Conservation (phyloP, 2,329 filamentous ascomycete genomes). For the Talaromyces sp. region DNA sequence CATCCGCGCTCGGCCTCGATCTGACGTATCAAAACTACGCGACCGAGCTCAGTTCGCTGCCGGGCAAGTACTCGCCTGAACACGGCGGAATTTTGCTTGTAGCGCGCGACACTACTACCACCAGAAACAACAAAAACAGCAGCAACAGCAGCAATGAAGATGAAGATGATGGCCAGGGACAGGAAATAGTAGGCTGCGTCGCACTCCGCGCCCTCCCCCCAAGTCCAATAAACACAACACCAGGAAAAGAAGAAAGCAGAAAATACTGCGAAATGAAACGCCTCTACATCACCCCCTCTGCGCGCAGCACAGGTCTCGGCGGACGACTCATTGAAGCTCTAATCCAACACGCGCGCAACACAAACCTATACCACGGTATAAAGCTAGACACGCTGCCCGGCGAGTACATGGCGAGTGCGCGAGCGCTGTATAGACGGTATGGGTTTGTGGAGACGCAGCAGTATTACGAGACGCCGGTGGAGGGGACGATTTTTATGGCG, state of each 20-base stretch:
- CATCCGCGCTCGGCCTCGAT: conserved; percentile 45
- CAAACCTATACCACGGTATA: conserved; percentile 46
- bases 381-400: conserved; percentile 49
- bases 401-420: conserved; percentile 45
- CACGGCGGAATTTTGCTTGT: conserved; percentile 46
- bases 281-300: conserved; percentile 46
- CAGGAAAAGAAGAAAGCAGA: not conserved
- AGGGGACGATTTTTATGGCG: conserved; percentile 49
- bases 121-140: conserved; percentile 8
- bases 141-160: too few relatives aligned
- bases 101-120: conserved; percentile 24
- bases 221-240: not conserved
- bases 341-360: conserved; percentile 38
- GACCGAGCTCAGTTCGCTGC: conserved; percentile 47
- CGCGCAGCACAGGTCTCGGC: conserved; percentile 47
- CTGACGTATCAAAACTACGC: conserved; percentile 53
- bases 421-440: conserved; percentile 42
- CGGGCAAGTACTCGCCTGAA: conserved; percentile 47
- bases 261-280: conserved; percentile 52
- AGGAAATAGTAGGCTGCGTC: conserved; percentile 42
- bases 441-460: conserved; percentile 48
- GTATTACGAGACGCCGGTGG: conserved; percentile 53
- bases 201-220: conserved; percentile 38
- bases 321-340: conserved; percentile 41
- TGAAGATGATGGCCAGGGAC: not conserved